Evolutionary conservation across 2,329 filamentous ascomycete species (phyloP), one percentile per base, ranked within the genome.

Genomic region (Hortaea sp.): DNA sequence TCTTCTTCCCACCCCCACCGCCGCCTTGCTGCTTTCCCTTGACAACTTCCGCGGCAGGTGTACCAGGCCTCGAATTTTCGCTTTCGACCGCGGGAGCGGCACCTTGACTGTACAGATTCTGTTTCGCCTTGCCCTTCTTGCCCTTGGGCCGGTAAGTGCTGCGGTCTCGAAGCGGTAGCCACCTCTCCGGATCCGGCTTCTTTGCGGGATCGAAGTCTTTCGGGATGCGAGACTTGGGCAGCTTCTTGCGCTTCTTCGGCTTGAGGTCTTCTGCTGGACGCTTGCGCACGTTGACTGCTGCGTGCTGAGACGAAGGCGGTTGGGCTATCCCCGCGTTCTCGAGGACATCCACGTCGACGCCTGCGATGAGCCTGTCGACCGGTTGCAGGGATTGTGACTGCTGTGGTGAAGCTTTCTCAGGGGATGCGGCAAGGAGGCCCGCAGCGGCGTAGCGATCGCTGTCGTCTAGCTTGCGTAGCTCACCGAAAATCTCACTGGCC

Each of bases 91-190:
- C 86, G 57, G 76, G 81, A 9, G 83, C 69, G 42, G 89, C 90
- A 50, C 92, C 92, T 65, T 97, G 92, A 6, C 87, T 95, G 71
- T 55, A 87, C 85, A 50, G 76, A 73, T 4, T 80, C 82, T 57
- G 68, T 66, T 53, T 64, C 58, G 69, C 84, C 84, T 75, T 88
- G 84, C 46, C 87, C 86, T 75, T 95, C 72, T 85, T 88, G 5
- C 88, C 88, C 71, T 92, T 95, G 6, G 89, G 88, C 41, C 85
- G 75, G 67, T 95, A 98, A 37, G 81, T 85, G 57, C 85, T 92
- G 47, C 92, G 78, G 64, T 98, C 92, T 44, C 85, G 81, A 59
- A 97, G 73, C 9, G 92, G 90, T 49, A 98, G 69, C 92, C 92
- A 98, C 52, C 92, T 77, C 68, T 98, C 92, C 0, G 88, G 82